Evolutionary conservation across 192 early-diverging fungal genomes (phyloP), one percentile per base, ranked within the genome.

Genomic region (Podila epigama): DNA sequence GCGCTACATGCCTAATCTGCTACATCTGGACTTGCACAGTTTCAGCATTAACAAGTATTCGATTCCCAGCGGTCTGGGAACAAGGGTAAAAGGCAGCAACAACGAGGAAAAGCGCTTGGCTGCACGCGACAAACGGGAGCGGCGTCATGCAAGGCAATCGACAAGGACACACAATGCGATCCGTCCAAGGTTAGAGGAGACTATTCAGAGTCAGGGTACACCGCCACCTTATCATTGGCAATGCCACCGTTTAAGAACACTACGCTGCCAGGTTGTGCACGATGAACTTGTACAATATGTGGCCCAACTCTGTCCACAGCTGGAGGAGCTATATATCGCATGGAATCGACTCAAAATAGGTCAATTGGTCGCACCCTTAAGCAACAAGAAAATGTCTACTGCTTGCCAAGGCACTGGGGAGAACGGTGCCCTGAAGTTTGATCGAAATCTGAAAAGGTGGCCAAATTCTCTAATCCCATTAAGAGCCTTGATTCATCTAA

Each of bases 1-100:
- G 20, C 34, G 61, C 27, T 6, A 27, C 32, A 63, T 50, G 0
- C 61, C 61, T 13, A 51, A 52, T 16, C 61, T 63, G 31, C 33
- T 51, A 34, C 61, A 51, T 2, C 34, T 63, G 22, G 9, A 48
- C 25, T 18, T 22, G 44, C 16, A 10, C 2, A 9, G 44, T 10
- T 5, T 48, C 20, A 5, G 11, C n/a, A 20, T 22, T 3, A 8
- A 48, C 44, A 15, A 18, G 25, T 20, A 5, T n/a, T n/a, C n/a
- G n/a, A n/a, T n/a, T n/a, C n/a, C n/a, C n/a, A n/a, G n/a, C n/a
- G n/a, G n/a, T n/a, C n/a, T n/a, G n/a, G n/a, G n/a, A n/a, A n/a
- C n/a, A n/a, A n/a, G n/a, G n/a, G n/a, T n/a, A n/a, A n/a, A n/a
- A n/a, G n/a, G n/a, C n/a, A n/a, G n/a, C n/a, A n/a, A n/a, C n/a